A percentile compares a stretch with the other conserved stretches of the same genome.
These are phyloP conservation scores for Wickerhamia fluorescens DNA, from an alignment of 805 yeast genomes.

Conservation along the genomic window DNA sequence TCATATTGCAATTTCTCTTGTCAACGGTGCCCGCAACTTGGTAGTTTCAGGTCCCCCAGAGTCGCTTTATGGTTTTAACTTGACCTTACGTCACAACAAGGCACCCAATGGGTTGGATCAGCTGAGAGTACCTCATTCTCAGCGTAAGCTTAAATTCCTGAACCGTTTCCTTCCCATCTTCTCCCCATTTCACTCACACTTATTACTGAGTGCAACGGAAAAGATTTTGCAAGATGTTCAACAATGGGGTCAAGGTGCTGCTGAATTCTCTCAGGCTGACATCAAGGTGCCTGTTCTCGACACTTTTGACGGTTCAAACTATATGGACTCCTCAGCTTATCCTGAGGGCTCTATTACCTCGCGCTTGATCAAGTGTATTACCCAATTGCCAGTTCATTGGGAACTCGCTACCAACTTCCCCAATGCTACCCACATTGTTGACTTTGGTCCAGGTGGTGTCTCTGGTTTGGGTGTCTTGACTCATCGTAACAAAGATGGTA, in stretches of 20 bases:
- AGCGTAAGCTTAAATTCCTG: conserved; percentile 89
- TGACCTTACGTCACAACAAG: conserved; percentile 86
- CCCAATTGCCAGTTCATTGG: conserved; percentile 91
- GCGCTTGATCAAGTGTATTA: conserved; percentile 77
- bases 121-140: conserved; percentile 86
- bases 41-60: conserved; percentile 98
- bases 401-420: conserved; percentile 73
- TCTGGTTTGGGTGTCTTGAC: conserved; percentile 95
- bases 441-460: conserved; percentile 98
- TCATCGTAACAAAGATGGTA: conserved; percentile 97
- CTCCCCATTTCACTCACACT: conserved; percentile 94
- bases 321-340: conserved; percentile 38
- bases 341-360: conserved; percentile 46
- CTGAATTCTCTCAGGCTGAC: conserved; percentile 43
- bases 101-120: conserved; percentile 94
- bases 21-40: conserved; percentile 92
- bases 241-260: conserved; percentile 8
- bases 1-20: conserved; percentile 82
- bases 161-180: conserved; percentile 92
- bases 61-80: conserved; percentile 90
- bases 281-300: conserved; percentile 85
- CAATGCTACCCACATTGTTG: conserved; percentile 79
- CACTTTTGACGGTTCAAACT: conserved; percentile 77
- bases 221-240: conserved; percentile 54
- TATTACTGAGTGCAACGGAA: conserved; percentile 66